Conservation (phyloP, 1,284 basidiomycete species). For the Laetiporus sulphureus region DNA sequence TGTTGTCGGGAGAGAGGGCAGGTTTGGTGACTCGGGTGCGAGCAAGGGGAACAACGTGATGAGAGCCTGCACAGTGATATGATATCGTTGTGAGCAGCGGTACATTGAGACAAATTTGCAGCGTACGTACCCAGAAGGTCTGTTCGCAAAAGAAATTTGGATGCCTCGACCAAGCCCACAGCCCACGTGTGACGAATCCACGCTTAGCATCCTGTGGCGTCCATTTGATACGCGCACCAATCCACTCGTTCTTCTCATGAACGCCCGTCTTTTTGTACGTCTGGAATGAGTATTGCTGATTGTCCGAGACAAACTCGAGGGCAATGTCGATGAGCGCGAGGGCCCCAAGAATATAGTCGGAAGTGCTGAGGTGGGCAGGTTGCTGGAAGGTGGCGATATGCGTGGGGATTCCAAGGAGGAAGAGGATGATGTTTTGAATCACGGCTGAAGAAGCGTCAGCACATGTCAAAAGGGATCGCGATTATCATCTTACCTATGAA, state of each 20-base stretch:
- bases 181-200: constrained; percentile 80
- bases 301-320: constrained; percentile 81
- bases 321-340: constrained; percentile 55
- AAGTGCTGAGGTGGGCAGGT: constrained; percentile 43
- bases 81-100: constrained; percentile 40
- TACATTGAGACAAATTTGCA: too few relatives aligned
- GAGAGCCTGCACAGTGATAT: constrained; percentile 54
- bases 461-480: background rate
- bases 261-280: constrained; percentile 65
- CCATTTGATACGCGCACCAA: constrained; percentile 56
- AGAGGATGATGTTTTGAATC: constrained; percentile 77
- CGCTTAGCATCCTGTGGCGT: constrained; percentile 63
- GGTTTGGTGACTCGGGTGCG: constrained; percentile 34
- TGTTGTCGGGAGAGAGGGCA: constrained; percentile 22
- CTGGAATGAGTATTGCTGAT: constrained; percentile 85
- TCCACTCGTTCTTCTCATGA: constrained; percentile 51
- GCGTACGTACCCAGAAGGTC: constrained; percentile 71
- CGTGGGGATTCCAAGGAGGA: constrained; percentile 61
- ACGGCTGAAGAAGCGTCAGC: constrained; percentile 33
- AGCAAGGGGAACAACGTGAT: constrained; percentile 63
- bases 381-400: constrained; percentile 50
- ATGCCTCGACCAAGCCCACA: constrained; percentile 86
- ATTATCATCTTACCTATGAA: constrained; percentile 69
- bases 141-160: constrained; percentile 92
- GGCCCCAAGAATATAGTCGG: constrained; percentile 62